Evolutionary conservation across 148 eudicot species (phyloP), one percentile per base, ranked within the genome.

Genomic region (Dianthus caryophyllus): DNA sequence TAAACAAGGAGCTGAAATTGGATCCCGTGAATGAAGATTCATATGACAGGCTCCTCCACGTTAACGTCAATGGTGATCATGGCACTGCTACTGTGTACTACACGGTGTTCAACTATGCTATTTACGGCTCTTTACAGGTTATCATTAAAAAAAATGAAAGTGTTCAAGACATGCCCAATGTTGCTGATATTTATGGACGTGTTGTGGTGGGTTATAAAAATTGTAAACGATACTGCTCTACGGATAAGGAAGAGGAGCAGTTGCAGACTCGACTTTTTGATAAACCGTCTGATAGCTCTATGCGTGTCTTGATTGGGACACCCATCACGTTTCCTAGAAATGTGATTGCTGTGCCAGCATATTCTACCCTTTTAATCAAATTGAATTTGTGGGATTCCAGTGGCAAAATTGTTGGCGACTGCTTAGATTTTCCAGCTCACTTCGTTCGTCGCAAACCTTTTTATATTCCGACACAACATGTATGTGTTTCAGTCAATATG

Each of bases 261-360:
- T 30, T 49, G 26, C 36, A 65, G 69, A 65, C 69, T 1, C 16
- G 9, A 6, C 57, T 65, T 48, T 65, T 65, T 30, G 16, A 65
- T 16, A 65, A 2, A 44, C 58, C 58, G 33, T 30, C 56, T 10
- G 22, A 49, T 49, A 6, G 16, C 10, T 46, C 69, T 29, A 27
- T 29, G 38, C 38, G 7, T 27, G 66, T 62, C 3, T 6, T 7
- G 30, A 0, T 20, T 14, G 66, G 66, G 29, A 20, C 49, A 36
- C 25, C 46, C n/a, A 38, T 62, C 20, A 6, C 22, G 5, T 10
- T 59, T 24, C 17, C 41, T 17, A 62, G 50, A 62, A 13, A 21
- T 38, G 66, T 41, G 31, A 31, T 62, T 13, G 66, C 51, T 12
- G 48, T 41, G 30, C 66, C 66, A 5, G 50, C 18, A 4, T 62